Base-by-base conservation (phyloP, 2,329 filamentous ascomycete genomes). In the Fusarium falciforme region DNA sequence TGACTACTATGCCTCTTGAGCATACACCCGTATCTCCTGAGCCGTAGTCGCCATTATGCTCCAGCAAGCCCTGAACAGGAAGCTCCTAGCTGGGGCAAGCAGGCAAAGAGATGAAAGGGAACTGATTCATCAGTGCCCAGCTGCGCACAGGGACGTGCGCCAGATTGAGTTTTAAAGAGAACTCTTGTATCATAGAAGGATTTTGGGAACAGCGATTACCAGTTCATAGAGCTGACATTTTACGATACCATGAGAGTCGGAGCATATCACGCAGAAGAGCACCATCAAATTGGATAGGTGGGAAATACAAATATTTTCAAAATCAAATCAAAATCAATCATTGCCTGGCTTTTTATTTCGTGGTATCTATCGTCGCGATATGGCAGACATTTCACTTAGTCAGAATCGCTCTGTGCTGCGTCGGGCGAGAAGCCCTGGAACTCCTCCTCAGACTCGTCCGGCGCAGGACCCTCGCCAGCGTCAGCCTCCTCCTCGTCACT, bases 341-440 rank as follows among this genome's bases (percentile, higher is more conserved):
- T 67, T 44, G 54, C 61, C 31, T 54, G 69, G 62, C 68, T 70
- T 69, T 55, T 76, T 68, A 63, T 67, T 61, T 70, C 57, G 35
- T 73, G 69, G 66, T 73, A 74, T 78, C 72, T 71, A 74, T 71
- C 52, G 17, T 61, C 59, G 60, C 55, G 55, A 66, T 54, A 63
- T 71, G 59, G 36, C 55, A 60, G 47, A 42, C 35, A 20, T 71
- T 68, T 52, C 49, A 65, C 68, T 60, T 76, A 82, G 54, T 83
- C 80, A 38, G 79, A 85, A 38, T 85, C 84, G 62, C 82, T 83
- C 47, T 82, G 82, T 17, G 77, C 79, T 36, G 74, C 44, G 9
- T 74, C 78, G 60, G 83, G 83, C 12, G 89, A 88, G 75, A 91
- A 91, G 4, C 89, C 89, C 63, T 88, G 82, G 77, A 90, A 91